These are phyloP conservation scores for Aspergillus ellipticus DNA, from an alignment of 495 filamentous ascomycete species.

Conservation along the genomic window DNA sequence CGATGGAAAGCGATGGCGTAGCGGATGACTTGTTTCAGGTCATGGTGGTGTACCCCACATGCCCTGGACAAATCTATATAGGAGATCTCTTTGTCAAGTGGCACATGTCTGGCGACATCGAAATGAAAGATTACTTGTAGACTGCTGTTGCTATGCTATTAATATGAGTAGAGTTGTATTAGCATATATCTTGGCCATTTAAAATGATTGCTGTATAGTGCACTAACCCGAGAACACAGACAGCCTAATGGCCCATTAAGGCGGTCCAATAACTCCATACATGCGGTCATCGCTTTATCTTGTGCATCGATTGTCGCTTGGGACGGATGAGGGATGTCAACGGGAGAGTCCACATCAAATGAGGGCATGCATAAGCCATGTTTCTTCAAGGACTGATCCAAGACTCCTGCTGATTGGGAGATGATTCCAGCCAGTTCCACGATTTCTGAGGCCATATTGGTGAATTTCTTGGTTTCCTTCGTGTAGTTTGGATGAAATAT, in stretches of 20 bases:
- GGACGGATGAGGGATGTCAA: background rate
- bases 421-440: background rate
- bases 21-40: constrained; percentile 49
- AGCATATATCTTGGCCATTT: background rate
- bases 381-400: background rate
- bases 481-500: no score
- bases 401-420: background rate
- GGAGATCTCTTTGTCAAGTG: constrained; percentile 35
- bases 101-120: constrained; percentile 24
- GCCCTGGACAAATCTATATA: constrained; percentile 40
- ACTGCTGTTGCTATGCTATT: constrained; percentile 8
- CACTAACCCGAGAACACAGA: constrained; percentile 12
- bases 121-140: constrained; percentile 33
- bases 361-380: background rate
- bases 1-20: constrained; percentile 50
- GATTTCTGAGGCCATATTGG: background rate
- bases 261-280: constrained; percentile 13
- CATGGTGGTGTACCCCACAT: constrained; percentile 38
- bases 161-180: background rate
- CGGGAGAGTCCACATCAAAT: background rate
- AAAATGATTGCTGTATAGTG: no score
- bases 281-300: background rate
- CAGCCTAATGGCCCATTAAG: constrained; percentile 14
- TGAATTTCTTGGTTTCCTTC: no score
- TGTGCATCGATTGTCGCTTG: background rate